Evolutionary conservation across 2,329 filamentous ascomycete species (phyloP), one percentile per base, ranked within the genome.

Genomic region (Camptophora hylomeconis): DNA sequence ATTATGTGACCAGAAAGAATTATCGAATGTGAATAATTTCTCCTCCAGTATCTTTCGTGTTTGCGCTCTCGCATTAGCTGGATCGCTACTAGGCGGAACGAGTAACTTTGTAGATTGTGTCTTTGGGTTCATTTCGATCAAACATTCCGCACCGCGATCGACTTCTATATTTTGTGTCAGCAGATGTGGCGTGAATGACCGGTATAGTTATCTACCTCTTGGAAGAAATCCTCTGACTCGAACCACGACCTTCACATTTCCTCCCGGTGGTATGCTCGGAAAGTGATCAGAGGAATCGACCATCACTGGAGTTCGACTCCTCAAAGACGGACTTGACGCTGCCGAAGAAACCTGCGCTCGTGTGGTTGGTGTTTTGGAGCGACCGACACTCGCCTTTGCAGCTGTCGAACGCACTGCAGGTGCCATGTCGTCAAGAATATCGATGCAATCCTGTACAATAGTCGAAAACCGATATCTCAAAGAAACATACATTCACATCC

Each of bases 1-100:
- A 51, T 87, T 63, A 56, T 94, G 84, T 35, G 87, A 95, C 86
- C 89, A 98, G 59, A 95, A 98, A 0, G 86, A 95, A 51, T 84
- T 92, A 62, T 98, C 89, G 52, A 98, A 98, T 2, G 81, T 86
- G 49, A 98, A 98, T 0, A 67, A 70, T 58, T 92, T 94, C 50
- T 93, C 82, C 49, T 94, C 84, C 31, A 80, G 62, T 5, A 79
- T 63, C 52, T 79, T 87, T 38, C 82, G 73, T 20, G 72, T 69
- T 53, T 75, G 77, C 3, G 69, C 61, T 38, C 69, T 66, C 20
- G 61, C 53, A 41, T 61, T 60, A 7, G 47, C 46, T 0, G 57
- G 44, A 36, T 61, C 54, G 28, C 50, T 48, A n/a, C 71, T 62
- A 28, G 63, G 63, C 1, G 86, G 84, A 3, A 77, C 71, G 24